Conservation (phyloP, 140 eudicot genomes). For the Cichorium intybus region DNA sequence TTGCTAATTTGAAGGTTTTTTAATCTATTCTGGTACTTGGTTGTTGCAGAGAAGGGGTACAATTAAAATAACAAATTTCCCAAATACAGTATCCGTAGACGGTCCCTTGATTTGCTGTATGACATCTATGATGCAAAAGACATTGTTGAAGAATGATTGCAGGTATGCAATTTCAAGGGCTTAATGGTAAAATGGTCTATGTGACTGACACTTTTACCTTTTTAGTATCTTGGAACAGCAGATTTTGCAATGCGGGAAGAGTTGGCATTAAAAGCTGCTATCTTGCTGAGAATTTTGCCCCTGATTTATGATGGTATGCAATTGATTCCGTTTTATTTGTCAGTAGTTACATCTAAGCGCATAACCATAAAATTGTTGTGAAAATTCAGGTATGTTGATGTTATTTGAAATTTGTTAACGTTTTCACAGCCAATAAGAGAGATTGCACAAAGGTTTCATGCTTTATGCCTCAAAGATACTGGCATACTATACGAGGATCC, state of each 20-base stretch:
- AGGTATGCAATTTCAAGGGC: slow-evolving; percentile 41
- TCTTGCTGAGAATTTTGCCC: slow-evolving; percentile 99
- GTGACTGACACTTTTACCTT: slow-evolving; percentile 25
- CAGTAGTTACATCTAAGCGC: slow-evolving; percentile 6
- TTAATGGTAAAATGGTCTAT: background rate
- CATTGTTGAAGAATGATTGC: slow-evolving; percentile 94
- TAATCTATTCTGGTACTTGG: too few species aligned
- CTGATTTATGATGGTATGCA: slow-evolving; percentile 90
- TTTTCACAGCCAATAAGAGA: slow-evolving; percentile 83
- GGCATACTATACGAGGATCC: slow-evolving; percentile 96
- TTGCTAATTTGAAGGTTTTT: too few species aligned
- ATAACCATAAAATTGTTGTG: slow-evolving; percentile 8
- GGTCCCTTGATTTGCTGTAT: slow-evolving; percentile 95
- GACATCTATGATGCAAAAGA: slow-evolving; percentile 99
- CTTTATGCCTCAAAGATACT: slow-evolving; percentile 81
- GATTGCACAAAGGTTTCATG: slow-evolving; percentile 72
- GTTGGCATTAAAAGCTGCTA: slow-evolving; percentile 88
- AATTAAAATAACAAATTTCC: background rate
- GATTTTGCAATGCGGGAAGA: slow-evolving; percentile 99
- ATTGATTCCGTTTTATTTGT: slow-evolving; percentile 4
- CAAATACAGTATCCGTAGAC: slow-evolving; percentile 76
- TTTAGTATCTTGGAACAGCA: slow-evolving; percentile 89
- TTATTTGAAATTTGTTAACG: slow-evolving; percentile 39
- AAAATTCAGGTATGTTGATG: slow-evolving; percentile 95
- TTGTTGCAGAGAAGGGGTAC: too few species aligned